Base-by-base conservation (phyloP, 495 filamentous ascomycete species). In the Aspergillus sparsus region DNA sequence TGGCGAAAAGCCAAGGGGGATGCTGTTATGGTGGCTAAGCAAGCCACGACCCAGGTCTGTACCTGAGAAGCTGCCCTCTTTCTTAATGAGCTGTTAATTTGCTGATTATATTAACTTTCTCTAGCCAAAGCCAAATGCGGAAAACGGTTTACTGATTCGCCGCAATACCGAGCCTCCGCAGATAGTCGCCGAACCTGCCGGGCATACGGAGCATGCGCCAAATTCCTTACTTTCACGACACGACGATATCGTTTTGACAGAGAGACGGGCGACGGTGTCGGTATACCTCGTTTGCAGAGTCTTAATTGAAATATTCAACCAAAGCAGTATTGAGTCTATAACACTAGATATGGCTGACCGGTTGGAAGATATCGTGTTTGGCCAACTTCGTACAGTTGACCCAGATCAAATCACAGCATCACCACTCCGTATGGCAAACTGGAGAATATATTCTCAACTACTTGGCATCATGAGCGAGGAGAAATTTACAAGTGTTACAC, bases 1-100 rank as follows among this genome's bases (percentile, higher is more conserved):
- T 98, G 94, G 94, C 84, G 95, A 42, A 97, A 97, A 71, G 87
- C 83, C 42, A 97, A 96, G 74, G 93, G 92, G 64, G 94, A 97
- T 74, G 86, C 90, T 10, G 90, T 92, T 32, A 84, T 82, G 50
- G 70, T 72, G 16, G 83, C 83, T 31, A 79, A 85, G 46, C 76
- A 79, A 27, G 83, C 88, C 65, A 77, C 89, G 37, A 86, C 86
- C 54, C 85, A 88, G 67, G 82, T 89, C 74, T 58, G 74, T 63
- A 9, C 27, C 21, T 27, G 21, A 27, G 12, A 32, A 49, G 16
- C 16, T 3, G 21, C 27, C 12, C 42, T 42, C 37, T 16, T 31
- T 5, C 34, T 7, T 10, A 42, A 31, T 12, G 31, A 6, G 7
- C 21, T 18, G 9, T 16, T 27, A 11, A 34, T 15, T 41, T 7